phyloP scores from a whole-genome alignment of 306 rosid genomes.

The Alnus rubra region DNA sequence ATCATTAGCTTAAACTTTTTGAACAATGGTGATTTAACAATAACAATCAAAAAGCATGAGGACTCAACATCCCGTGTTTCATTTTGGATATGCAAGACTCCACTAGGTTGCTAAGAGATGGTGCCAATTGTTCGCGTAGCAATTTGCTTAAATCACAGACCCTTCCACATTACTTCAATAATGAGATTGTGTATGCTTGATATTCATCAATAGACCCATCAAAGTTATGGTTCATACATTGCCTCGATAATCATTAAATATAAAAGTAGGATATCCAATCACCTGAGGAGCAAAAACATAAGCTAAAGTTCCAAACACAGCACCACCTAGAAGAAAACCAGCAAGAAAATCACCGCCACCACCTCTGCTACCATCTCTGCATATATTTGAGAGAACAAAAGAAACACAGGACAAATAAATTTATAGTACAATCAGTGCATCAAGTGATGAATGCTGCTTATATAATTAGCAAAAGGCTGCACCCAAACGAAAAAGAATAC shows the following conservation, averaged over 20 bases:
- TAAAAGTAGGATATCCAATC: conserved; percentile 27
- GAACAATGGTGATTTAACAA: too few relatives aligned
- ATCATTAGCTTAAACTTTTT: too few relatives aligned
- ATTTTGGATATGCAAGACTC: not conserved
- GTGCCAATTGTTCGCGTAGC: not conserved
- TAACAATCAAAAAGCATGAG: not conserved
- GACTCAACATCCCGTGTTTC: not conserved
- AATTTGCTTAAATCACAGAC: not conserved
- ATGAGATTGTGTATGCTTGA: not conserved
- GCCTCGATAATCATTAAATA: conserved; percentile 16
- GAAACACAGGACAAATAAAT: conserved; percentile 14
- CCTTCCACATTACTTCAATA: not conserved
- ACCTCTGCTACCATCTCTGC: conserved; percentile 58
- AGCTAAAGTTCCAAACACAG: conserved; percentile 79
- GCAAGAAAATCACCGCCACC: conserved; percentile 85
- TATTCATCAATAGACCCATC: conserved; percentile 2
- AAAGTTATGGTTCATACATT: conserved; percentile 10
- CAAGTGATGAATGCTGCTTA: not conserved
- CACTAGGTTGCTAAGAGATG: not conserved
- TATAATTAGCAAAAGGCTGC: not conserved
- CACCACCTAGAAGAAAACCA: conserved; percentile 91
- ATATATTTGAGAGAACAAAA: conserved; percentile 23
- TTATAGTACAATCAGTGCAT: conserved; percentile 3
- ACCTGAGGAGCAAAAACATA: conserved; percentile 97
- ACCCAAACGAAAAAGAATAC: not conserved